Percentiles rank a stretch among this genome's conserved stretches.
phyloP scores from a whole-genome alignment of 352 stramenopile genomes.

The Pythium apleroticum region DNA sequence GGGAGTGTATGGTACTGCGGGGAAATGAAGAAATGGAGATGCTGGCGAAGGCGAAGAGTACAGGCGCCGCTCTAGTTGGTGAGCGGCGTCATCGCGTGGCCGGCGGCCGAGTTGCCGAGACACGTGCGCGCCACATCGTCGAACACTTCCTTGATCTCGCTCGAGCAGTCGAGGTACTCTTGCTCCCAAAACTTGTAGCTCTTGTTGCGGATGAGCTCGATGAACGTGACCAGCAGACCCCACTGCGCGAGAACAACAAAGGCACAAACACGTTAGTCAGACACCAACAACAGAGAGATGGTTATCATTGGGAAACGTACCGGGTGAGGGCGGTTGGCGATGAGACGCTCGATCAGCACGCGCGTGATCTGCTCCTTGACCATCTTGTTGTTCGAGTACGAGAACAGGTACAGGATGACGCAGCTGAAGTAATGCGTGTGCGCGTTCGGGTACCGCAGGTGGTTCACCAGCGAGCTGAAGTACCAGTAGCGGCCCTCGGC shows the following conservation, averaged over 20 bases:
- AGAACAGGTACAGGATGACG: conserved; percentile 99
- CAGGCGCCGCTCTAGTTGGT: conserved; percentile 10
- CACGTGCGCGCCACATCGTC: conserved; percentile 97
- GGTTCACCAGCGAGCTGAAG: conserved; percentile 98
- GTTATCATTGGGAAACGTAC: conserved; percentile 35
- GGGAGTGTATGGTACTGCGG: conserved; percentile 7
- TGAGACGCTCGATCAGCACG: conserved; percentile 98
- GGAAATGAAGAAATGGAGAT: background rate
- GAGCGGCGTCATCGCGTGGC: conserved; percentile 29
- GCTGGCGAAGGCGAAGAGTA: conserved; percentile 1
- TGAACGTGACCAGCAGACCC: conserved; percentile 98
- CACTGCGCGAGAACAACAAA: conserved; percentile 52
- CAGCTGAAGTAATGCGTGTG: conserved; percentile 99
- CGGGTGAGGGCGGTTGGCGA: conserved; percentile 98
- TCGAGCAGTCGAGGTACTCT: conserved; percentile 97
- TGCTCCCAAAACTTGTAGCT: conserved; percentile 99
- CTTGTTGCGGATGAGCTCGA: conserved; percentile 99
- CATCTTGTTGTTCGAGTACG: conserved; percentile 94
- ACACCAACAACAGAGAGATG: conserved; percentile 3
- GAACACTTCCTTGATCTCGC: conserved; percentile 99
- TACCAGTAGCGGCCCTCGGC: conserved; percentile 96
- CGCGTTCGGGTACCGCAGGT: conserved; percentile 98
- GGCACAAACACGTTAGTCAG: conserved; percentile 21
- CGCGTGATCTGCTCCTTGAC: conserved; percentile 98
- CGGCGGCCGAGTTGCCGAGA: conserved; percentile 55